Conservation (phyloP, 768 basidiomycete genomes). For the Serendipita sp. region DNA sequence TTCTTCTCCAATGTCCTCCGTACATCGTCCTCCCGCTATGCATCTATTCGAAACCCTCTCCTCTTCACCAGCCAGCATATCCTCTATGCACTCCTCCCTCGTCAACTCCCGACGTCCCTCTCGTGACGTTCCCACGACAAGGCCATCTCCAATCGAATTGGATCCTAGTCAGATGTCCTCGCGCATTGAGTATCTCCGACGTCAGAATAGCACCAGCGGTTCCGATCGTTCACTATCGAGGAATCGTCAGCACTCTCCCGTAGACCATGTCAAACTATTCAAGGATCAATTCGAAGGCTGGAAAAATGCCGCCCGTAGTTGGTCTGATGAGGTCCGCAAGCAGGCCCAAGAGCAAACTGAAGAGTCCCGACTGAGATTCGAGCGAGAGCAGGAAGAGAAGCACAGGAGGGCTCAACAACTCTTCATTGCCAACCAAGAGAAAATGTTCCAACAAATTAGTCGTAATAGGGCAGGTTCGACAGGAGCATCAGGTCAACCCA, state of each 20-base stretch:
- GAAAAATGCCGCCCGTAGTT: background rate
- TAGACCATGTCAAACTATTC: background rate
- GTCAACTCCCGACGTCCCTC: background rate
- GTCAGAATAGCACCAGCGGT: slow-evolving; percentile 4
- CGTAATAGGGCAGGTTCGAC: background rate
- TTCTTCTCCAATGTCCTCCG: background rate
- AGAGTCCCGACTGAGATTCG: background rate
- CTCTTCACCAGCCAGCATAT: background rate
- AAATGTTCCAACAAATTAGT: background rate
- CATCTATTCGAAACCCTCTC: background rate
- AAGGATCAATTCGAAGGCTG: slow-evolving; percentile 1
- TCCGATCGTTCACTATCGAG: background rate
- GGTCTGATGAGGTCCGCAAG: background rate
- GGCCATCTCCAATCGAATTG: background rate
- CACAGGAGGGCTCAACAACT: slow-evolving; percentile 2
- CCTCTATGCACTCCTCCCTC: background rate
- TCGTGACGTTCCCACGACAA: background rate
- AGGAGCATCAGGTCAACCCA: background rate
- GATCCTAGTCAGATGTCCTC: background rate
- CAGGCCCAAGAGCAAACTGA: background rate
- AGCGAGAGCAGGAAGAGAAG: background rate
- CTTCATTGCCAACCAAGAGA: background rate
- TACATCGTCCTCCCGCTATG: background rate
- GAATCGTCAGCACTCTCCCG: background rate
- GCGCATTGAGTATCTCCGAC: background rate